A percentile compares a stretch with the other conserved stretches of the same genome.
These are phyloP conservation scores for Rutstroemia sp. DNA, from an alignment of 2,329 filamentous ascomycete genomes.

Conservation along the genomic window DNA sequence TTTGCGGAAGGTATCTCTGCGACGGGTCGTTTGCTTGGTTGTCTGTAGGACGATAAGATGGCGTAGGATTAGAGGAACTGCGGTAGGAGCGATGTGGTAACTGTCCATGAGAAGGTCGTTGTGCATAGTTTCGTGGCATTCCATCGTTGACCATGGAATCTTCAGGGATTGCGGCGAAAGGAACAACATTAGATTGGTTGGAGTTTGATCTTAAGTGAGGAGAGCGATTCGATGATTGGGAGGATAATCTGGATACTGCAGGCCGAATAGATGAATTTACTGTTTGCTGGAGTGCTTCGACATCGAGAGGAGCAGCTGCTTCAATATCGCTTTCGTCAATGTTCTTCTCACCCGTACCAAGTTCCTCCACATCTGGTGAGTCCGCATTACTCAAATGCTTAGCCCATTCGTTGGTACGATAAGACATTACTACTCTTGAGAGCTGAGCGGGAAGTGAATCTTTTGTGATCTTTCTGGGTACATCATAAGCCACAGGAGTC, in stretches of 20 bases:
- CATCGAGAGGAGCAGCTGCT: slow-evolving; percentile 50
- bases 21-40: no score
- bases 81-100: neutral
- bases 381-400: slow-evolving; percentile 81
- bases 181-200: slow-evolving; percentile 11
- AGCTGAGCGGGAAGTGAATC: slow-evolving; percentile 61
- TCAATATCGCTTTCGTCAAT: slow-evolving; percentile 38
- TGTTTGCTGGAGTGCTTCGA: slow-evolving; percentile 59
- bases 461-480: slow-evolving; percentile 44
- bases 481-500: slow-evolving; percentile 37
- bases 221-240: slow-evolving; percentile 14
- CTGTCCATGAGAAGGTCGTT: neutral
- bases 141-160: slow-evolving; percentile 6
- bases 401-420: slow-evolving; percentile 92
- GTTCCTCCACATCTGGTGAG: slow-evolving; percentile 55
- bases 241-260: slow-evolving; percentile 12
- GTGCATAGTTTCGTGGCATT: no score
- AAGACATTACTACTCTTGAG: slow-evolving; percentile 72
- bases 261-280: slow-evolving; percentile 28
- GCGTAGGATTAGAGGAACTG: neutral
- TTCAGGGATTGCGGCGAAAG: neutral
- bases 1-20: no score
- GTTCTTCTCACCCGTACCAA: slow-evolving; percentile 41
- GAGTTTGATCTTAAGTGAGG: slow-evolving; percentile 15
- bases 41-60: slow-evolving; percentile 13